Conservation (phyloP, 2,329 filamentous ascomycete species). For the Colletotrichum sidae region DNA sequence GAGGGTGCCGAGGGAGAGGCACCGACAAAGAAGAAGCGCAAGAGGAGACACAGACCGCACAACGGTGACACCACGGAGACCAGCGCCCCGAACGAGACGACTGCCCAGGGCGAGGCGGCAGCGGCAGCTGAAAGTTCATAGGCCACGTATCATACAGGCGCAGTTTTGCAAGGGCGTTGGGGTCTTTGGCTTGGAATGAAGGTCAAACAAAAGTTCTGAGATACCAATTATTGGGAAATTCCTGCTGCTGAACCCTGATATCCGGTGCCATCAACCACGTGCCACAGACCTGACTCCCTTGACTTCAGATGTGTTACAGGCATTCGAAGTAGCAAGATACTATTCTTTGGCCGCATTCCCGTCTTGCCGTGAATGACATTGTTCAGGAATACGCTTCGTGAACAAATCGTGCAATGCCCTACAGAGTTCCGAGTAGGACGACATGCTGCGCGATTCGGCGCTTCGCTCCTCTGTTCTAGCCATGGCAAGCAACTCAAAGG, state of each 20-base stretch:
- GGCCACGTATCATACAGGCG: neutral
- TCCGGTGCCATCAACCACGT: slow-evolving; percentile 5
- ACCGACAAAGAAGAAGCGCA: slow-evolving; percentile 50
- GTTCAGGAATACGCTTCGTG: too few species aligned
- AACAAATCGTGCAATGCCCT: too few species aligned
- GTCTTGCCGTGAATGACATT: too few species aligned
- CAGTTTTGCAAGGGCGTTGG: slow-evolving; percentile 30
- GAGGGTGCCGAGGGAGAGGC: slow-evolving; percentile 38
- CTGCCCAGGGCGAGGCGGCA: slow-evolving; percentile 32
- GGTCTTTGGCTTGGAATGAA: slow-evolving; percentile 32
- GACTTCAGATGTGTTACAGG: neutral
- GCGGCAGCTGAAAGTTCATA: slow-evolving; percentile 28
- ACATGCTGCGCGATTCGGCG: too few species aligned
- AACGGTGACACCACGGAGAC: slow-evolving; percentile 40
- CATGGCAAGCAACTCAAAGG: neutral
- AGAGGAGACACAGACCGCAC: slow-evolving; percentile 49
- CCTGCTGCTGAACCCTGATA: slow-evolving; percentile 7
- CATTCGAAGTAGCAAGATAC: neutral
- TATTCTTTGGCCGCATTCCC: too few species aligned
- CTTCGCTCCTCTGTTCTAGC: too few species aligned
- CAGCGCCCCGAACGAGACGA: slow-evolving; percentile 45
- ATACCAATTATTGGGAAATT: slow-evolving; percentile 32
- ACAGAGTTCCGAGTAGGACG: too few species aligned
- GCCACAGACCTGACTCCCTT: slow-evolving; percentile 2
- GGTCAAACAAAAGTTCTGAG: slow-evolving; percentile 33